A percentile compares a stretch with the other conserved stretches of the same genome.
Conservation (phyloP, 2,329 filamentous ascomycete genomes). For the Claviceps sp. region DNA sequence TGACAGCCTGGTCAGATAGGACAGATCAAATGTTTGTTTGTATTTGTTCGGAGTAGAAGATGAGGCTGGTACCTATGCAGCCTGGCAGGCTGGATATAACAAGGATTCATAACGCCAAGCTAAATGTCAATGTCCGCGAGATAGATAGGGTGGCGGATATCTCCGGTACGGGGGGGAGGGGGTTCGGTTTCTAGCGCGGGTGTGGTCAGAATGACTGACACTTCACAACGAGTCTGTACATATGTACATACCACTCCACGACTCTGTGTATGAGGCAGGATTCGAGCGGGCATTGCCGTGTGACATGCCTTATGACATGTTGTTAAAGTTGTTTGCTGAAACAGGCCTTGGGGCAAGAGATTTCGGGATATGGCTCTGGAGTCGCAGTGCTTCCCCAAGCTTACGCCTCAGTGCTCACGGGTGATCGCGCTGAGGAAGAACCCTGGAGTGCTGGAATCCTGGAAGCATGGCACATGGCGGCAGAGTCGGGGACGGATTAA, state of each 20-base stretch:
- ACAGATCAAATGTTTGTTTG: not conserved
- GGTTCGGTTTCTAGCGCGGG: not conserved
- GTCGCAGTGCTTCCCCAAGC: too few relatives aligned
- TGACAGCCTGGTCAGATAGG: not conserved
- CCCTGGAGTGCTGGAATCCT: not conserved
- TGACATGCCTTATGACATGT: too few relatives aligned
- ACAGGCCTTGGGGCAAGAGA: not conserved
- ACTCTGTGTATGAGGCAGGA: too few relatives aligned
- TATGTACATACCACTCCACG: too few relatives aligned
- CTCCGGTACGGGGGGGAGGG: constrained; percentile 1
- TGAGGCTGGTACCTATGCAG: not conserved
- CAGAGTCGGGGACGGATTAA: not conserved
- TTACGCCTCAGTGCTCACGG: too few relatives aligned
- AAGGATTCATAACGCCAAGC: not conserved
- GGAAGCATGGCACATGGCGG: not conserved
- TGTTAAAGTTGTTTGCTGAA: not conserved
- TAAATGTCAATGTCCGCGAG: constrained; percentile 1
- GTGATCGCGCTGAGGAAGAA: too few relatives aligned
- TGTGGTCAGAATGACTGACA: not conserved
- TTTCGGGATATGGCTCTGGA: not conserved
- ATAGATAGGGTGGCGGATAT: constrained; percentile 2
- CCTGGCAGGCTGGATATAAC: not conserved
- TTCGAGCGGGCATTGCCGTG: too few relatives aligned
- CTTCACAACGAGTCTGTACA: too few relatives aligned
- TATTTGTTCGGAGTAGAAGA: not conserved